Base-by-base conservation (phyloP, 345 rosid genomes). In the Punica granatum region DNA sequence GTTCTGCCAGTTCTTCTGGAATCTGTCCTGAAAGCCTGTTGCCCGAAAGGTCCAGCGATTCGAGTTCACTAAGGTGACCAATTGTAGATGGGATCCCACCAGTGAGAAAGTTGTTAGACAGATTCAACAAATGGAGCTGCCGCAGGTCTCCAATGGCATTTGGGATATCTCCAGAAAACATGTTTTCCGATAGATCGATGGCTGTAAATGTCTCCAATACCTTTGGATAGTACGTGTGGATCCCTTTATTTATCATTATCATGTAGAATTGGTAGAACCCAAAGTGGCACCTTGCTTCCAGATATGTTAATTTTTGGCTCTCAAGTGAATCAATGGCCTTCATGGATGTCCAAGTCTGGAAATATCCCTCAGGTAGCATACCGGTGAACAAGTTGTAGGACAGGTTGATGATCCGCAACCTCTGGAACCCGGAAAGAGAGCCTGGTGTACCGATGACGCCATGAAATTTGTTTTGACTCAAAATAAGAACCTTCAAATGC, bases 21-120 rank as follows among this genome's bases (percentile, higher is more conserved):
- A 72, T 76, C 14, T 30, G 31, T n/a, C 76, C 32, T 0, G 72
- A 49, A 11, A 72, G 67, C 31, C 41, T 72, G 65, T 60, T 72
- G 2, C 3, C 1, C 2, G 68, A 65, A 6, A 72, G 73, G 19
- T 60, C 67, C 33, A 69, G 35, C 1, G 73, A 35, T 33, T 75
- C 63, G 4, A 76, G 60, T 5, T 10, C 26, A 0, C 14, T 21
- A 1, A 72, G 59, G 2, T 32, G 34, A 0, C 2, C 28, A 12
- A 72, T 7, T 0, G 58, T 31, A 2, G 31, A 11, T 23, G 70
- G 64, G 23, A 61, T 65, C 6, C 15, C 43, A 64, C 68, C 35
- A 0, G 15, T 32, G 21, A 76, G 64, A 1, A 3, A 6, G 30
- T 76, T 76, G 63, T 34, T 56, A 0, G 78, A 48, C 34, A 75